Percentiles rank a stretch among this genome's conserved stretches.
Evolutionary conservation across 495 filamentous ascomycete species (phyloP).

Genomic region (Aspergillus nanangensis): DNA sequence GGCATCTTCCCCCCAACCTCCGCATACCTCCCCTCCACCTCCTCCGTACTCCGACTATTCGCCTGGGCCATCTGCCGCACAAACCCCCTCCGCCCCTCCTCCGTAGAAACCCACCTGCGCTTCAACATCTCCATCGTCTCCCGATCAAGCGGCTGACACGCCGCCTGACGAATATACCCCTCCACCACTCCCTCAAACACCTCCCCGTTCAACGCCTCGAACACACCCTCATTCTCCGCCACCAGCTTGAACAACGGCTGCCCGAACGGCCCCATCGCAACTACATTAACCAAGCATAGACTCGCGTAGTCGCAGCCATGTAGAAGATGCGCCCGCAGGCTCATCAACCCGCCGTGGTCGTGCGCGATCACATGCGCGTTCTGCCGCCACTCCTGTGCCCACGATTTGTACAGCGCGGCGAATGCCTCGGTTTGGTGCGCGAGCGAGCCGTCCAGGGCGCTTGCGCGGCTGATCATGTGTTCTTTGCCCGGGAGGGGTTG

Average conservation of each 20-base stretch:
- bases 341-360: slow-evolving; percentile 28
- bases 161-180: slow-evolving; percentile 26
- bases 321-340: slow-evolving; percentile 19
- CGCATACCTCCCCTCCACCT: slow-evolving; percentile 21
- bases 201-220: slow-evolving; percentile 17
- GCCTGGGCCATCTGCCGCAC: slow-evolving; percentile 27
- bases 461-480: slow-evolving; percentile 4
- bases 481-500: slow-evolving; percentile 7
- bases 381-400: slow-evolving; percentile 9
- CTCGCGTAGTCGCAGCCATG: slow-evolving; percentile 24
- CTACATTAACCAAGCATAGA: slow-evolving; percentile 30
- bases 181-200: slow-evolving; percentile 27
- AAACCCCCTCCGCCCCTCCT: slow-evolving; percentile 19
- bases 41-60: slow-evolving; percentile 18
- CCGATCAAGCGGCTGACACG: slow-evolving; percentile 10
- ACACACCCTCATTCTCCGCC: slow-evolving; percentile 21
- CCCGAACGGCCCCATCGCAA: slow-evolving; percentile 28
- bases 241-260: slow-evolving; percentile 28
- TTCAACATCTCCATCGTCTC: slow-evolving; percentile 22
- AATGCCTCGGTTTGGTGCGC: slow-evolving; percentile 22
- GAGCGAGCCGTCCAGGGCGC: slow-evolving; percentile 18
- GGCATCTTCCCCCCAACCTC: slow-evolving; percentile 23
- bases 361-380: slow-evolving; percentile 31
- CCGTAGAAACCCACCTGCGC: slow-evolving; percentile 18
- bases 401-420: slow-evolving; percentile 24